Percentiles rank a stretch among this genome's conserved stretches.
Evolutionary conservation across 148 eudicot species (phyloP).

Genomic region (Chenopodium quinoa): DNA sequence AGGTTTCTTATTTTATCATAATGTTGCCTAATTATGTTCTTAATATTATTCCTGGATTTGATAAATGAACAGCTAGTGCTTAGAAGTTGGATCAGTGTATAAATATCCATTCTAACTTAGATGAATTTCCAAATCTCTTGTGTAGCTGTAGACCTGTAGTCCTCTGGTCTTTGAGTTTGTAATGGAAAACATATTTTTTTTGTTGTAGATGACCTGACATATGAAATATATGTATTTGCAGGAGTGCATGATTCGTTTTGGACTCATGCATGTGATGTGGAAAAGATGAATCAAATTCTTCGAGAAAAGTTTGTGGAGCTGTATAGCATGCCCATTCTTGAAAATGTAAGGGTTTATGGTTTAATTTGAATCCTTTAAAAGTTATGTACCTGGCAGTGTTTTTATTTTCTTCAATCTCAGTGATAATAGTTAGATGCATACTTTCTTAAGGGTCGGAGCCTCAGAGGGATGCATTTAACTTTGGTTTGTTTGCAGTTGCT

Average conservation of each 20-base stretch:
- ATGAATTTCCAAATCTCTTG: slow-evolving; percentile 1
- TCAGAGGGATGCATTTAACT: not conserved
- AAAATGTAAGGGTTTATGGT: slow-evolving; percentile 53
- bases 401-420: too few relatives aligned
- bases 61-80: not conserved
- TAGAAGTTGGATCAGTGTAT: not conserved
- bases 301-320: slow-evolving; percentile 85
- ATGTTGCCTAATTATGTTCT: not conserved
- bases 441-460: not conserved
- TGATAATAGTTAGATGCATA: not conserved
- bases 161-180: not conserved
- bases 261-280: slow-evolving; percentile 96
- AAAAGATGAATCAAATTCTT: slow-evolving; percentile 72
- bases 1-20: slow-evolving; percentile 44
- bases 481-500: slow-evolving; percentile 50
- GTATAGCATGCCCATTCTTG: slow-evolving; percentile 65
- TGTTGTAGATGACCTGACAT: not conserved
- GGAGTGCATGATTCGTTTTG: slow-evolving; percentile 95
- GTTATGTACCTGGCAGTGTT: not conserved
- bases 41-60: not conserved
- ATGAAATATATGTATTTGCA: slow-evolving; percentile 31
- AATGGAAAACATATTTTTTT: not conserved
- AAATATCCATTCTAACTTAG: not conserved
- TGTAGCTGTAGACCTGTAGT: not conserved
- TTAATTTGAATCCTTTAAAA: not conserved